Base-by-base conservation (phyloP, 73 alveolate genomes). In the Symbiodinium pilosum region DNA sequence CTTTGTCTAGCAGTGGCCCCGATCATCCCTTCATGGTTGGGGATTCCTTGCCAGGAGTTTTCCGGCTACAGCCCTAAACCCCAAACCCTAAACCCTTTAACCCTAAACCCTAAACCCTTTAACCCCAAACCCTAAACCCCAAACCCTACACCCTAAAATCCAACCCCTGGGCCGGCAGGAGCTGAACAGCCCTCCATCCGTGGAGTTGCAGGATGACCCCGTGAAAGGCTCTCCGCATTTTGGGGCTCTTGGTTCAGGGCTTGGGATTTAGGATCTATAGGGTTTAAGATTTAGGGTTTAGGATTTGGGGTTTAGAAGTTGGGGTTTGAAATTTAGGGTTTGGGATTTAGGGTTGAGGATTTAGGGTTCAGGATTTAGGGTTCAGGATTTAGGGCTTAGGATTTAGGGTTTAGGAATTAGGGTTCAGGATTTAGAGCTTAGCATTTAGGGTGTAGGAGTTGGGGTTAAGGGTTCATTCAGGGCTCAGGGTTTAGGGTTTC, bases 151-250 rank as follows among this genome's bases (percentile, higher is more conserved):
- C 59, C 59, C 59, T 47, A 47, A 47, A 47, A 9, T 9, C 59
- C 59, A 47, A n/a, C n/a, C 18, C 43, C 47, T 6, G 36, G 36
- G 44, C 16, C 34, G 43, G 47, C 86, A 91, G 97, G 97, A 91
- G 75, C 75, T 91, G 81, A 40, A 91, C 81, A 91, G 77, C 39
- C 97, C 97, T 4, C 97, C 97, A 39, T 34, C 34, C 75, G 12
- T 91, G 75, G 88, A 91, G 88, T 36, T 91, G 97, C 97, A 91
- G 47, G 97, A 91, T 3, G 97, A 91, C 44, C 97, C 97, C 11
- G 97, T 91, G 9, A 85, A n/a, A 91, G 97, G 97, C 83, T n/a
- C n/a, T n/a, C n/a, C n/a, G n/a, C 43, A 24, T 28, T 16, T 28
- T 9, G 18, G 30, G 75, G n/a, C 0, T 2, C 18, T n/a, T 5